Evolutionary conservation across 2,329 filamentous ascomycete genomes (phyloP).

Genomic region (Amauroascus verrucosus): DNA sequence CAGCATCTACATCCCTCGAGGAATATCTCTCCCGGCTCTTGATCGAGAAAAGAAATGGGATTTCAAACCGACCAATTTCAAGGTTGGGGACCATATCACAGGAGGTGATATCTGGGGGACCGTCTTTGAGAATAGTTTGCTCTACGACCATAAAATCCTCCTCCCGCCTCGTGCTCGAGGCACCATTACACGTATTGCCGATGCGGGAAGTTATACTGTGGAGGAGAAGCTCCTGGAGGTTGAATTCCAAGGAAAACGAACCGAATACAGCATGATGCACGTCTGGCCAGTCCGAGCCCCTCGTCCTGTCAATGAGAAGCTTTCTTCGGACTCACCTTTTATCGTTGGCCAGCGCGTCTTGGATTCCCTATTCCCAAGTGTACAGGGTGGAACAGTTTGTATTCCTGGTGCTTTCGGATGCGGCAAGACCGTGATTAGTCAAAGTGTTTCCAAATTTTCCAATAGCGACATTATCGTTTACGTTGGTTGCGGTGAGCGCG

Average conservation of each 20-base stretch:
- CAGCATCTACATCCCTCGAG: constrained; percentile 96
- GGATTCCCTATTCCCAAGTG: constrained; percentile 89
- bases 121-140: constrained; percentile 91
- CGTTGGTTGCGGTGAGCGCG: constrained; percentile 85
- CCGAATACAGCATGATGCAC: constrained; percentile 96
- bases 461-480: constrained; percentile 99
- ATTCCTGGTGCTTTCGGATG: constrained; percentile 98
- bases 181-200: constrained; percentile 80
- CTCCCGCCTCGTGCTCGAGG: constrained; percentile 82
- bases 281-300: constrained; percentile 95
- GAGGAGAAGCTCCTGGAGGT: constrained; percentile 89
- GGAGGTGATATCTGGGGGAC: constrained; percentile 93
- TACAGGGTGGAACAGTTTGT: constrained; percentile 93
- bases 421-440: constrained; percentile 97
- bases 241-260: constrained; percentile 94
- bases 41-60: constrained; percentile 93
- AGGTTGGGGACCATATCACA: constrained; percentile 93
- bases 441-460: constrained; percentile 98
- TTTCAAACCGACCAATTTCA: constrained; percentile 71
- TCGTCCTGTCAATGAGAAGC: constrained; percentile 82
- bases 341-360: constrained; percentile 94
- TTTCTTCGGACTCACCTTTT: constrained; percentile 79
- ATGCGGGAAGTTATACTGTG: constrained; percentile 87
- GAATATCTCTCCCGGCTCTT: constrained; percentile 76
- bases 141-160: constrained; percentile 86